Evolutionary conservation across 768 basidiomycete species (phyloP).

Genomic region (Podaxis sp.): DNA sequence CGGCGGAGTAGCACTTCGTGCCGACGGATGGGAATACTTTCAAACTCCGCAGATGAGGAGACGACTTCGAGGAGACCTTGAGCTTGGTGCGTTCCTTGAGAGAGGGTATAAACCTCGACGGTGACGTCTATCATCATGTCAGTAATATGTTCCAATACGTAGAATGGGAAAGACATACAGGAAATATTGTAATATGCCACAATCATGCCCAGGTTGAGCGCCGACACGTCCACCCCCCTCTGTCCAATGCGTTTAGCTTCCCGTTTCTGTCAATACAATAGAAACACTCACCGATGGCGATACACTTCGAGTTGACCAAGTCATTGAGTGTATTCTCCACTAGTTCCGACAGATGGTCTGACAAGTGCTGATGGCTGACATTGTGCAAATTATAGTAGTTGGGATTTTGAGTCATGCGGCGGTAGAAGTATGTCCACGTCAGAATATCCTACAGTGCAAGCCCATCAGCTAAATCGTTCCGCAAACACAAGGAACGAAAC

Average conservation of each 20-base stretch:
- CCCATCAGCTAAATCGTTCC: constrained; percentile 5
- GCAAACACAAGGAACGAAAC: not conserved
- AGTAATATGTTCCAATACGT: not conserved
- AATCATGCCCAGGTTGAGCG: constrained; percentile 97
- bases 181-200: constrained; percentile 91
- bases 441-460: constrained; percentile 70
- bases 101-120: constrained; percentile 94
- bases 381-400: constrained; percentile 95
- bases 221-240: constrained; percentile 92
- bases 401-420: constrained; percentile 96
- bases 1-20: constrained; percentile 84
- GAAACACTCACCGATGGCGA: constrained; percentile 66
- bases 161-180: not conserved
- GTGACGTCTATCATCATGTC: constrained; percentile 68
- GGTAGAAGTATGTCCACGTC: constrained; percentile 99
- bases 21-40: constrained; percentile 89
- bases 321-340: constrained; percentile 93
- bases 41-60: constrained; percentile 96
- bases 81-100: constrained; percentile 96
- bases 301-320: constrained; percentile 93
- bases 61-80: constrained; percentile 96
- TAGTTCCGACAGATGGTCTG: constrained; percentile 93
- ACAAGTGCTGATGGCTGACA: constrained; percentile 92
- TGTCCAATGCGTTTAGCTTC: too few species aligned
- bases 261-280: too few species aligned